Base-by-base conservation (phyloP, 176 grass and related monocot genomes). In the Bromus sterilis region DNA sequence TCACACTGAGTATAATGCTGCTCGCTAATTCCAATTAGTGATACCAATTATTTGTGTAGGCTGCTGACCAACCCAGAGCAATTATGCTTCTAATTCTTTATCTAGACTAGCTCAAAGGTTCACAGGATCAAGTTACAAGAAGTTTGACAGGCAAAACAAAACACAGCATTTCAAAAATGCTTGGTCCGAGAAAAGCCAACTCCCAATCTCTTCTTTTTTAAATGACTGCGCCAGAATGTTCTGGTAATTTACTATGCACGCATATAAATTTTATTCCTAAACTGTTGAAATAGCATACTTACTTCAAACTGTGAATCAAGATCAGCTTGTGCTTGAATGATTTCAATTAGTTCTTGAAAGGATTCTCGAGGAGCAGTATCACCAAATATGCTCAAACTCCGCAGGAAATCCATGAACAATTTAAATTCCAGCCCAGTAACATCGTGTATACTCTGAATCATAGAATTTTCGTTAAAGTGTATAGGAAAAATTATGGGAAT, bases 251-350 rank as follows among this genome's bases (percentile, higher is more conserved):
- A 63, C 57, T 39, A 64, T 78, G 13, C 31, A 66, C 4, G 42
- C 12, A 75, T 5, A 66, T 72, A 84, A 74, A 62, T 76, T 83
- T 56, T 44, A 51, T 51, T 84, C 13, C 69, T 80, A 37, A 32
- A 60, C 20, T 36, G 24, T 26, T 61, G 11, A 60, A 46, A 48
- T 53, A 76, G 4, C 56, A 82, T 60, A 87, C 90, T 98, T 86
- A 99, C 97, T 77, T 96, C 82, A 25, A 99, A 99, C 79, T 99
- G 91, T 56, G 89, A 85, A 87, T 95, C 93, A 10, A 99, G 89
- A 57, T 99, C 97, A 74, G 97, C 97, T 69, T 99, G 97, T 76
- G 78, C 93, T 99, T 99, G 89, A 84, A 99, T 96, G 72, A 99
- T 93, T 84, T 99, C 97, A 87, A 99, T 93, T 73, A 99, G 80